These are phyloP conservation scores for Entonaema liquescens DNA, from an alignment of 495 filamentous ascomycete genomes.

Conservation along the genomic window DNA sequence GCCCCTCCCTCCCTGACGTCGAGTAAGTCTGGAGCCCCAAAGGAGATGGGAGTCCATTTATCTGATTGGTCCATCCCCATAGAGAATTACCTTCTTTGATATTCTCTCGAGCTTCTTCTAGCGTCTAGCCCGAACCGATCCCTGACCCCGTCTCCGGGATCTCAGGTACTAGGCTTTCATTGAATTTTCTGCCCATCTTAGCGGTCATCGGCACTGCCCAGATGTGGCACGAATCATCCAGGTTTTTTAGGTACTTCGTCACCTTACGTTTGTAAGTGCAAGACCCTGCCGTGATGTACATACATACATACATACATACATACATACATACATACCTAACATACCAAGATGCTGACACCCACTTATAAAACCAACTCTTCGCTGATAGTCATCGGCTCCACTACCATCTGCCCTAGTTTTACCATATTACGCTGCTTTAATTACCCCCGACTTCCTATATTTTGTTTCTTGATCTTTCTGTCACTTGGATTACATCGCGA, in stretches of 20 bases:
- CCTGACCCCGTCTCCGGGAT: conserved; percentile 30
- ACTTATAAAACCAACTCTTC: conserved; percentile 42
- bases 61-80: conserved; percentile 37
- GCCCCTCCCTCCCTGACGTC: conserved; percentile 43
- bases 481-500: conserved; percentile 19
- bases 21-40: conserved; percentile 40
- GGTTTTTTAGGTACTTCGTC: conserved; percentile 36
- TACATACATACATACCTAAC: too few species aligned
- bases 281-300: neutral
- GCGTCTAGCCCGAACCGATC: conserved; percentile 39
- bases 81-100: conserved; percentile 46
- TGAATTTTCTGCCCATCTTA: conserved; percentile 31
- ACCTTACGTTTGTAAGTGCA: conserved; percentile 11
- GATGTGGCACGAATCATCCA: conserved; percentile 25
- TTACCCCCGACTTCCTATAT: conserved; percentile 40
- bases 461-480: conserved; percentile 25
- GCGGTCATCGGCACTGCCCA: conserved; percentile 30
- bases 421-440: conserved; percentile 40
- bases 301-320: too few species aligned
- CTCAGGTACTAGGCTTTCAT: conserved; percentile 35
- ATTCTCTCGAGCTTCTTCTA: conserved; percentile 43
- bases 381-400: conserved; percentile 36
- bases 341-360: conserved; percentile 31
- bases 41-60: conserved; percentile 4
- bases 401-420: conserved; percentile 36